phyloP scores from a whole-genome alignment of 768 basidiomycete species.

The Pleurotus tuber-regium region DNA sequence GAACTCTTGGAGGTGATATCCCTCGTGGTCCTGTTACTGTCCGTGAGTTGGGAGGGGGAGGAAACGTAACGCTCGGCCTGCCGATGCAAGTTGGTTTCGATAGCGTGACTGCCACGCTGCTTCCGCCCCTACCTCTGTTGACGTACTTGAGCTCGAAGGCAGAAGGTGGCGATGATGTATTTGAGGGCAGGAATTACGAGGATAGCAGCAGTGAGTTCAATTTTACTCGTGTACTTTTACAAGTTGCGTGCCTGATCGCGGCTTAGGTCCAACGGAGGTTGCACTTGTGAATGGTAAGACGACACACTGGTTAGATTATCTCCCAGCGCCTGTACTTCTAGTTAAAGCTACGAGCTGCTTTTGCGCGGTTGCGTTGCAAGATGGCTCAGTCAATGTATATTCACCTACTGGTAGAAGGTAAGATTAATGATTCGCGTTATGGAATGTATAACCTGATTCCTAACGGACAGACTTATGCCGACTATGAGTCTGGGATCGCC shows the following conservation, averaged over 20 bases:
- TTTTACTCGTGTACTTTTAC: conserved; percentile 4
- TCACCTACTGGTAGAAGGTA: conserved; percentile 82
- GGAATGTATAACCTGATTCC: conserved; percentile 4
- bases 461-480: conserved; percentile 65
- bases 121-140: conserved; percentile 60
- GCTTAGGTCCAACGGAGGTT: conserved; percentile 64
- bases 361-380: conserved; percentile 75
- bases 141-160: conserved; percentile 56
- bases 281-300: conserved; percentile 60
- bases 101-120: conserved; percentile 23
- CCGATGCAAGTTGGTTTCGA: not conserved
- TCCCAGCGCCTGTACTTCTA: conserved; percentile 68
- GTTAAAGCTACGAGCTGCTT: conserved; percentile 63
- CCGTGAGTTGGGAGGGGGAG: conserved; percentile 47
- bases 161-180: conserved; percentile 63
- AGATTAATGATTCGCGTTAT: conserved; percentile 19
- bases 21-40: conserved; percentile 46
- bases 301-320: conserved; percentile 87
- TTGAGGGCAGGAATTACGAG: conserved; percentile 81
- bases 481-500: conserved; percentile 71
- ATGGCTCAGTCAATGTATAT: conserved; percentile 82
- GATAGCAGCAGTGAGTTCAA: conserved; percentile 51
- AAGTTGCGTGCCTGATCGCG: conserved; percentile 5
- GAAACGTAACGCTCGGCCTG: not conserved
- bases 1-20: conserved; percentile 72